Base-by-base conservation (phyloP, 345 rosid species). In the Pistacia integerrima region DNA sequence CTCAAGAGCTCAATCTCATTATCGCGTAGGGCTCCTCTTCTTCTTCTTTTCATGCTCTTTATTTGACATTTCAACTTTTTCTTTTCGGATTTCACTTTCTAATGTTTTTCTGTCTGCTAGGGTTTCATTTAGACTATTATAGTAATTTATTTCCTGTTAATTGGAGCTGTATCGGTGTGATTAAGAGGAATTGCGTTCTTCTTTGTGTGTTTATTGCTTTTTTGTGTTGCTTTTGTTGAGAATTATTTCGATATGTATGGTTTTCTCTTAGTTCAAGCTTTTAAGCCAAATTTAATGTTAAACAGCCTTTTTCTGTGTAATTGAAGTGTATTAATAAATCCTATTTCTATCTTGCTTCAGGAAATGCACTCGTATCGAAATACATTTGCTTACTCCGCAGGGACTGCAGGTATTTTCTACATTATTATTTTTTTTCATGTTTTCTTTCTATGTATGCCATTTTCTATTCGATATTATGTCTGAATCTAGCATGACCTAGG, bases 1-100 rank as follows among this genome's bases (percentile, higher is more conserved):
- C 97, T 64, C 97, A 92, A 51, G 97, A 93, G 73, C 97, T 92
- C 78, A 96, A 96, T 85, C 99, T 96, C 87, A 93, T 96, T 59
- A 77, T 88, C 11, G 97, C 97, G 99, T 95, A 87, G 33, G 84
- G 25, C 25, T 25, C 18, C 20, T 13, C 2, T 46, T 61, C 69
- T 60, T 17, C 22, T 33, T 51, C 63, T 41, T n/a, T 5, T 20
- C 48, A 36, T 30, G 5, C 35, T 35, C 58, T 55, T n/a, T 25
- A n/a, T 20, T 57, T 55, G 22, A 28, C 25, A 64, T 70, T 38
- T 62, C 35, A 64, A 18, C 35, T 28, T 79, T 81, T 54, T 51
- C 8, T 41, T 8, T 1, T 44, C 33, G 8, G 18, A 14, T 65
- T 70, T 17, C 17, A 0, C 22, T 30, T 35, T 38, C 9, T 30